These are phyloP conservation scores for Xylaria sp. DNA, from an alignment of 2,329 filamentous ascomycete genomes.

Conservation along the genomic window DNA sequence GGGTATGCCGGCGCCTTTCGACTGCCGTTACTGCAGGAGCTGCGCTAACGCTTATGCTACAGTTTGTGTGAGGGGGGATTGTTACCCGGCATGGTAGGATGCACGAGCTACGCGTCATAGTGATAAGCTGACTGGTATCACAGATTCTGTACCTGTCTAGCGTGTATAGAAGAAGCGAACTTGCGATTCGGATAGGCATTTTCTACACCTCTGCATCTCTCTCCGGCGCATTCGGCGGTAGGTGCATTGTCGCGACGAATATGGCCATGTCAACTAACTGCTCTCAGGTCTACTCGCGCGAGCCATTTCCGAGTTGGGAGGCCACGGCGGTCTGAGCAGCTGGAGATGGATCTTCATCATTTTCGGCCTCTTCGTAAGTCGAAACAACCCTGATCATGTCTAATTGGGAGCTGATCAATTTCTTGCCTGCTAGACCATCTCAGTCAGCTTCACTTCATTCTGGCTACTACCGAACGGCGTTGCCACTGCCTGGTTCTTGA, in stretches of 20 bases:
- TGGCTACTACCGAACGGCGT: conserved; percentile 66
- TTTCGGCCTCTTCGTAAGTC: conserved; percentile 63
- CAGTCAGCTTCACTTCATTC: conserved; percentile 62
- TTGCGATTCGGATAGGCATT: conserved; percentile 71
- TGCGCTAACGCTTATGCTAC: conserved; percentile 7
- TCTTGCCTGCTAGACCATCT: conserved; percentile 57
- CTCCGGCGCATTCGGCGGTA: conserved; percentile 70
- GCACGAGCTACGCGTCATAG: background rate
- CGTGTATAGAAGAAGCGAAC: conserved; percentile 68
- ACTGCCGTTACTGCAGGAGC: background rate
- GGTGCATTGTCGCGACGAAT: conserved; percentile 9
- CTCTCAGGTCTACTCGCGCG: conserved; percentile 64
- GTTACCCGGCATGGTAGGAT: conserved; percentile 69
- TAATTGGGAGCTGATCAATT: conserved; percentile 12
- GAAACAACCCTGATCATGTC: background rate
- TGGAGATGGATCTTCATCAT: conserved; percentile 73
- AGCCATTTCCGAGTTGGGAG: conserved; percentile 68
- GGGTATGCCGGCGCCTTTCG: conserved; percentile 46
- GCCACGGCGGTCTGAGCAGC: conserved; percentile 61
- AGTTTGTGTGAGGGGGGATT: conserved; percentile 71
- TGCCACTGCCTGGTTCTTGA: conserved; percentile 64
- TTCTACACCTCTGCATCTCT: conserved; percentile 75
- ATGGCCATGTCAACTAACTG: background rate
- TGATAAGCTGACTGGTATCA: conserved; percentile 24
- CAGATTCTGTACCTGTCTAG: conserved; percentile 71